Evolutionary conservation across 2,329 filamentous ascomycete species (phyloP), one percentile per base, ranked within the genome.

Genomic region (Colletotrichum somersetense): DNA sequence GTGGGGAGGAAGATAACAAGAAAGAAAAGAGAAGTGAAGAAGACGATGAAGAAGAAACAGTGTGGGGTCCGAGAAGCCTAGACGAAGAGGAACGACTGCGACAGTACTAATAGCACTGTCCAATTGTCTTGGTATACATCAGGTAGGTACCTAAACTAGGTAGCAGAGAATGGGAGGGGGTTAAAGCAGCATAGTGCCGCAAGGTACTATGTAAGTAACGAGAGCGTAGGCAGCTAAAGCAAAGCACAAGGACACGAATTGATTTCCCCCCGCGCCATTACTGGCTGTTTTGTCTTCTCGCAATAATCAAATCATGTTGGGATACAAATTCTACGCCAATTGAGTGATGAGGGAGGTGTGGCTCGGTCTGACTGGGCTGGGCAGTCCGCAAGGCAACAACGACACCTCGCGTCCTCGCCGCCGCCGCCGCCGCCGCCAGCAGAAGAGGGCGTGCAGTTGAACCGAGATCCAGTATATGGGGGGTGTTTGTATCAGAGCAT

Each of bases 341-440:
- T 56, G 50, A 59, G 20, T 56, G 23, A 42, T 55, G 61, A 55
- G 66, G 71, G 61, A 55, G 66, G 66, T 73, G 71, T 67, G 67
- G 67, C 67, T 67, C 57, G 33, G 62, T 71, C 58, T 73, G 50
- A 71, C 67, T 73, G 71, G 71, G 46, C 67, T 73, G 71, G 67
- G 38, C 42, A 66, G 56, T 52, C 35, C 48, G 16, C 61, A 63
- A 62, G 46, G 40, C 55, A 57, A 40, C 53, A 11, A 12, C 46
- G 23, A 5, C 2, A 42, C n/a, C 44, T n/a, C 23, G 30, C 18
- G 38, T 44, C 58, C 18, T 42, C 23, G 44, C 20, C 10, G 20
- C 20, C 26, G 44, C 20, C 44, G 44, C 20, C 46, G n/a, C 46
- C 20, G n/a, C 46, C n/a, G 10, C 10, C 44, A 4, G 4, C n/a